These are phyloP conservation scores for Fusarium buharicum DNA, from an alignment of 2,329 filamentous ascomycete species.

Conservation along the genomic window DNA sequence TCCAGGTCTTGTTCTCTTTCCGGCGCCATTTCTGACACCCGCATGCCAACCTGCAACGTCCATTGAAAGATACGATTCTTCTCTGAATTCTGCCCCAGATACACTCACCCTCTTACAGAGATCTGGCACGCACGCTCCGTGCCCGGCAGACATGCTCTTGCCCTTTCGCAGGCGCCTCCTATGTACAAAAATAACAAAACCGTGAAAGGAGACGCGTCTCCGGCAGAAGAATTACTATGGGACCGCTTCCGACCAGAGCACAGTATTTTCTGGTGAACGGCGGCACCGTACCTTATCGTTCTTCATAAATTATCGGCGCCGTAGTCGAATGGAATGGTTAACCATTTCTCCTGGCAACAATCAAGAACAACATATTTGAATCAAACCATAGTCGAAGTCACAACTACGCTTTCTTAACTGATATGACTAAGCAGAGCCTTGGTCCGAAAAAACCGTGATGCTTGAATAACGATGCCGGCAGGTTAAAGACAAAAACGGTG, in stretches of 20 bases:
- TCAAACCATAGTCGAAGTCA: background rate
- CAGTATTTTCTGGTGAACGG: constrained; percentile 11
- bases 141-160: background rate
- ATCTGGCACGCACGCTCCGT: constrained; percentile 17
- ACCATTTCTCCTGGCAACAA: constrained; percentile 1
- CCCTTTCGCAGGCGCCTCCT: constrained; percentile 15
- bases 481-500: constrained; percentile 29
- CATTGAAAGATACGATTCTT: constrained; percentile 12
- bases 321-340: background rate
- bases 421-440: background rate
- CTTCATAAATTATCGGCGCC: background rate
- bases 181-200: no score
- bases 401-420: background rate
- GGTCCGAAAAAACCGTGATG: constrained; percentile 1
- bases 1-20: constrained; percentile 30
- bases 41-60: constrained; percentile 11
- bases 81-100: background rate
- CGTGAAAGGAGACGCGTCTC: constrained; percentile 27
- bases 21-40: constrained; percentile 20
- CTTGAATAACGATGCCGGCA: constrained; percentile 20
- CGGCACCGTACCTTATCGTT: constrained; percentile 21
- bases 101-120: constrained; percentile 8
- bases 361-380: background rate
- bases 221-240: constrained; percentile 30
- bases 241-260: constrained; percentile 32